Base-by-base conservation (phyloP, 805 yeast species). In the Henningerozyma blattae region DNA sequence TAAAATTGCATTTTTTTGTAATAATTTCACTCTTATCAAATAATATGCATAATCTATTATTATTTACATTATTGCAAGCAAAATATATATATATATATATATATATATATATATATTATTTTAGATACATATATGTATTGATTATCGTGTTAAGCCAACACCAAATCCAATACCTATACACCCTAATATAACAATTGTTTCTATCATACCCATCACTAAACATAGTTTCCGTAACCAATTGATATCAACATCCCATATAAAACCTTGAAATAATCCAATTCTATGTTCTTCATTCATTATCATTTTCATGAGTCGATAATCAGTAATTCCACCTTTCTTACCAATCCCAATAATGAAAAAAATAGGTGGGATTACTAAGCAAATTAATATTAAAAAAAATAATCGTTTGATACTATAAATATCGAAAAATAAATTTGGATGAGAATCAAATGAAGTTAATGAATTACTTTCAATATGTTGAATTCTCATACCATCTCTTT, bases 91-190 rank as follows among this genome's bases (percentile, higher is more conserved):
- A n/a, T n/a, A n/a, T n/a, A n/a, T n/a, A n/a, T n/a, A n/a, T n/a
- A n/a, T n/a, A n/a, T n/a, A n/a, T n/a, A n/a, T n/a, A n/a, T n/a
- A n/a, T n/a, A n/a, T n/a, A n/a, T n/a, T 20, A 8, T 20, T 12
- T 20, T 9, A 20, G 8, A 3, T 8, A 15, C n/a, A 14, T 15
- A 10, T n/a, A 20, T 30, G 22, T 27, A 30, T 10, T 22, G 12
- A n/a, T 29, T 18, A 28, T 12, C 32, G 22, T 13, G 40, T 34
- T 25, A 62, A 41, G 3, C 71, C 70, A 29, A 68, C 63, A 5
- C 65, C 71, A 31, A 69, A 53, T 1, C 73, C 74, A 22, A 67
- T 58, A 14, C 66, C 66, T 20, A 67, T 52, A 43, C 67, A 59
- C 0, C 65, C 72, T 15, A 62, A 37, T 4, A 61, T 44, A 2